Conservation (phyloP, 2,329 filamentous ascomycete genomes). For the Plectosphaerella plurivora region DNA sequence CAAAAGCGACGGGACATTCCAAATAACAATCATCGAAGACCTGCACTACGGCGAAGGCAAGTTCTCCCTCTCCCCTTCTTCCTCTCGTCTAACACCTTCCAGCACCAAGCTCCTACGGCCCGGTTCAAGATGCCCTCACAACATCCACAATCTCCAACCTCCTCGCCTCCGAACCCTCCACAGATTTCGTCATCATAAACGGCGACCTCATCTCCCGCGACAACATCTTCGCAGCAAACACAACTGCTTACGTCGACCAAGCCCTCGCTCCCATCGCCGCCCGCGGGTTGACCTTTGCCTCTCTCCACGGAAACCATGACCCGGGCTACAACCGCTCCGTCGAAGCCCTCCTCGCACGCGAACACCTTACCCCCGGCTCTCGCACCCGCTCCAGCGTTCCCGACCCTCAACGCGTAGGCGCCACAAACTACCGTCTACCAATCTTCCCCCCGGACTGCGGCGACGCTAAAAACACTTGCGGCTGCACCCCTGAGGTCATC, state of each 20-base stretch:
- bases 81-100: not conserved
- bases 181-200: slow-evolving; percentile 63
- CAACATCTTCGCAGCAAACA: slow-evolving; percentile 50
- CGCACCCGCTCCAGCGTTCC: slow-evolving; percentile 35
- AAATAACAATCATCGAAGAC: slow-evolving; percentile 61
- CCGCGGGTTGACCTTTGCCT: slow-evolving; percentile 56
- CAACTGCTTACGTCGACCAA: slow-evolving; percentile 53
- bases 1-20: slow-evolving; percentile 39
- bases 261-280: slow-evolving; percentile 54
- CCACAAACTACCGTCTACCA: slow-evolving; percentile 44
- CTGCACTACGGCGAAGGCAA: slow-evolving; percentile 67
- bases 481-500: slow-evolving; percentile 38
- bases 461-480: slow-evolving; percentile 3
- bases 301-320: slow-evolving; percentile 70
- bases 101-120: not conserved
- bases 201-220: slow-evolving; percentile 70
- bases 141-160: slow-evolving; percentile 47
- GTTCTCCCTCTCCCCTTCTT: slow-evolving; percentile 10
- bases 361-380: slow-evolving; percentile 30
- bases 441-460: slow-evolving; percentile 33
- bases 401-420: slow-evolving; percentile 24
- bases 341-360: slow-evolving; percentile 34
- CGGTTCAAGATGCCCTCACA: slow-evolving; percentile 45
- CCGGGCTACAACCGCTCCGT: slow-evolving; percentile 53
- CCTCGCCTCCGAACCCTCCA: slow-evolving; percentile 46